Percentiles rank a stretch among this genome's conserved stretches.
Conservation (phyloP, 176 grass and related monocot species). For the Triticum timopheevii region DNA sequence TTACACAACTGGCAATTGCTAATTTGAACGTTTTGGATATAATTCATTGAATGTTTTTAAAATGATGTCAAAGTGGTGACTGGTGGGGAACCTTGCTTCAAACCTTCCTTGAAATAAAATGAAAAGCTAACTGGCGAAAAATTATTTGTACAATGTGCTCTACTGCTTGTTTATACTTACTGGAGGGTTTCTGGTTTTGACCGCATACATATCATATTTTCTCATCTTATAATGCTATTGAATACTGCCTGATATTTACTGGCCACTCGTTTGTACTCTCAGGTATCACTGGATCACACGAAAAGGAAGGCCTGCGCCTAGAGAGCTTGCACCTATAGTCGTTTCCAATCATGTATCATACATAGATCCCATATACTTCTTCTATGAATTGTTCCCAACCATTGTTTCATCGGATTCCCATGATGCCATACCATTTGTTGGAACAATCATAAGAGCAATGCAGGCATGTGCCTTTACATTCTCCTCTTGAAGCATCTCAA, state of each 20-base stretch:
- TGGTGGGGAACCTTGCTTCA: background rate
- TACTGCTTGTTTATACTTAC: background rate
- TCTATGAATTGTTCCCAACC: constrained; percentile 95
- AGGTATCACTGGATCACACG: constrained; percentile 94
- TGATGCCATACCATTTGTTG: constrained; percentile 91
- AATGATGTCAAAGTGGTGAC: background rate
- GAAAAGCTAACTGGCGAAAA: background rate
- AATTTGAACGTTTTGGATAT: background rate
- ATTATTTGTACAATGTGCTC: background rate
- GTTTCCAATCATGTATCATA: constrained; percentile 99
- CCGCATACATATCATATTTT: background rate
- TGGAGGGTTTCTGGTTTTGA: background rate
- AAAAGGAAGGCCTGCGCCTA: constrained; percentile 91
- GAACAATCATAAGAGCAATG: constrained; percentile 98
- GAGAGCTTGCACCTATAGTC: constrained; percentile 87
- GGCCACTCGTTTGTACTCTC: constrained; percentile 3
- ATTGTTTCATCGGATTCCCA: constrained; percentile 98
- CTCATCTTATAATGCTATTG: constrained; percentile 1
- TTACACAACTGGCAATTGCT: background rate
- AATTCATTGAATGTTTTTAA: background rate
- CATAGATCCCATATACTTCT: constrained; percentile 90
- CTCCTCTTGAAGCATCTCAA: background rate
- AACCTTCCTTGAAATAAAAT: background rate
- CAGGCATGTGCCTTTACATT: constrained; percentile 48
- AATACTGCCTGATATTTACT: constrained; percentile 11